Evolutionary conservation across 306 rosid genomes (phyloP).

Genomic region (Quercus suber): DNA sequence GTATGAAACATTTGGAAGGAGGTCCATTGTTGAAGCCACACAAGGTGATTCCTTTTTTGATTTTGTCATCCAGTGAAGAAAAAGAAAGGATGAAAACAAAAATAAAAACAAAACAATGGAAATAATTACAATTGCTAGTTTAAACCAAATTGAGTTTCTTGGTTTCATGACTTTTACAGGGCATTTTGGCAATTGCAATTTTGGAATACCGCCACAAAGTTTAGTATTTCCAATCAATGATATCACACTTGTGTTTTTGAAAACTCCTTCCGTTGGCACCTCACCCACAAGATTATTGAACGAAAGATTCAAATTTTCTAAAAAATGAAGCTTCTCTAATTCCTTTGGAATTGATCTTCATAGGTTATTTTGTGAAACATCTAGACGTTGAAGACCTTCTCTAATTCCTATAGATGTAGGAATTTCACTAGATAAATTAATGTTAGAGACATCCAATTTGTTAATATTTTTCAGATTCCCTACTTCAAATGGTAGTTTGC

Average conservation of each 20-base stretch:
- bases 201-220: constrained; percentile 10
- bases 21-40: not conserved
- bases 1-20: not conserved
- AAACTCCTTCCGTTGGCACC: constrained; percentile 30
- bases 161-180: constrained; percentile 5
- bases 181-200: not conserved
- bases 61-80: not conserved
- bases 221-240: not conserved
- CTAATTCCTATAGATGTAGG: constrained; percentile 23
- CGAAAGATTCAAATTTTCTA: constrained; percentile 33
- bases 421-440: constrained; percentile 19
- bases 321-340: constrained; percentile 6
- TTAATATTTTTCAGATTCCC: constrained; percentile 7
- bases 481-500: not conserved
- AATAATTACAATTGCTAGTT: not conserved
- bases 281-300: constrained; percentile 41
- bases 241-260: constrained; percentile 18
- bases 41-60: not conserved
- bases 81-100: not conserved
- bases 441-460: constrained; percentile 21
- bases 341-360: constrained; percentile 30
- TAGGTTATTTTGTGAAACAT: constrained; percentile 28
- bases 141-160: not conserved
- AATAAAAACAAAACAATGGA: constrained; percentile 9
- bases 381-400: constrained; percentile 23